Conservation (phyloP, 2,329 filamentous ascomycete genomes). For the Diaporthe australafricana region DNA sequence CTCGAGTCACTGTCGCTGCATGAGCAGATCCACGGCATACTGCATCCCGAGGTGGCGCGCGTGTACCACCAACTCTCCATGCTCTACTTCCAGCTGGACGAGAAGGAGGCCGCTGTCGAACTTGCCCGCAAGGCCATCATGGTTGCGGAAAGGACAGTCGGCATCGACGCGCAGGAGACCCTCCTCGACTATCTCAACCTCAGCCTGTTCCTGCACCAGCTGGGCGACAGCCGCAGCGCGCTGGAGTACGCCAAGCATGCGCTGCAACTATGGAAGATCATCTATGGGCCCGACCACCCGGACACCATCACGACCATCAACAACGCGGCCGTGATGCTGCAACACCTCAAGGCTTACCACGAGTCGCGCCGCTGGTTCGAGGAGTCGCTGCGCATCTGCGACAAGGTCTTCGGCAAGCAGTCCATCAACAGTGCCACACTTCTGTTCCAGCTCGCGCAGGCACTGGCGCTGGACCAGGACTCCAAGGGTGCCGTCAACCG, state of each 20-base stretch:
- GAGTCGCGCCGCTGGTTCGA: conserved; percentile 98
- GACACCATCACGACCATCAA: conserved; percentile 99
- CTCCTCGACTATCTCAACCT: conserved; percentile 96
- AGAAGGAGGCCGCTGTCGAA: conserved; percentile 95
- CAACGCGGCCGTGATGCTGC: conserved; percentile 98
- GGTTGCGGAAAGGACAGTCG: conserved; percentile 92
- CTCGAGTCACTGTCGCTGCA: conserved; percentile 96
- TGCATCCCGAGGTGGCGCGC: conserved; percentile 95
- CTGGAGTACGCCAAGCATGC: conserved; percentile 92
- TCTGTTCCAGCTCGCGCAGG: conserved; percentile 96
- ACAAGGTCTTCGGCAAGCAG: conserved; percentile 87
- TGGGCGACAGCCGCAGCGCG: conserved; percentile 89
- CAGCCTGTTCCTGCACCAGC: conserved; percentile 91
- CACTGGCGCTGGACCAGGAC: conserved; percentile 94
- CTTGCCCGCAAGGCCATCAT: conserved; percentile 96
- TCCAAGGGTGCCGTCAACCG: conserved; percentile 89
- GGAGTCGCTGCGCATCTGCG: conserved; percentile 87
- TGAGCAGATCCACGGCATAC: conserved; percentile 97
- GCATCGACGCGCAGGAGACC: conserved; percentile 93
- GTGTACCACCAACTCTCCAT: conserved; percentile 96
- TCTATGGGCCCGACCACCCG: conserved; percentile 92
- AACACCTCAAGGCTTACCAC: conserved; percentile 93
- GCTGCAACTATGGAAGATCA: conserved; percentile 94
- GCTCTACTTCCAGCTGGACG: conserved; percentile 96
- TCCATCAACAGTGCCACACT: conserved; percentile 95